phyloP scores from a whole-genome alignment of 495 filamentous ascomycete genomes.

The Neurospora sp. region DNA sequence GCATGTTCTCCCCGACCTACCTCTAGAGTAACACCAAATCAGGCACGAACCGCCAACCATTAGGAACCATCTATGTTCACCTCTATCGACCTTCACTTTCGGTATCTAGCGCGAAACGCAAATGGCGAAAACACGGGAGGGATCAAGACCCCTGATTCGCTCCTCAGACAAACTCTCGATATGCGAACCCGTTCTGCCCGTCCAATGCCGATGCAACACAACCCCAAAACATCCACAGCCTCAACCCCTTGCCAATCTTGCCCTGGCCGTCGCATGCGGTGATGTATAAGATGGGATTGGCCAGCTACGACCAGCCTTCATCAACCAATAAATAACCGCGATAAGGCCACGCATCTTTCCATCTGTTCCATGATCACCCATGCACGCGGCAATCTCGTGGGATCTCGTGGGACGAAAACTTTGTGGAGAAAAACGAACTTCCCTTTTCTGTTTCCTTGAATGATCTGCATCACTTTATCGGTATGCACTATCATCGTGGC shows the following conservation, averaged over 20 bases:
- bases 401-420: neutral
- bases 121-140: neutral
- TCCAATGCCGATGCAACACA: slow-evolving; percentile 5
- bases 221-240: neutral
- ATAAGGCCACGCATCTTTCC: slow-evolving; percentile 9
- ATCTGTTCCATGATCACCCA: neutral
- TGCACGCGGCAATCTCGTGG: neutral
- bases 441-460: neutral
- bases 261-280: neutral
- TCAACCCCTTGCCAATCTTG: neutral
- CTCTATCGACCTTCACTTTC: neutral
- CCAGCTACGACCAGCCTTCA: neutral
- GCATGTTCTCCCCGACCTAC: neutral
- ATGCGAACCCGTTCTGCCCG: neutral
- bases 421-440: neutral
- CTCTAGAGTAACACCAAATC: neutral
- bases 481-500: neutral
- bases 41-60: neutral
- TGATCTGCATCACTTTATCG: neutral
- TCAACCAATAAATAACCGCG: neutral
- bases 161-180: neutral
- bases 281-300: neutral
- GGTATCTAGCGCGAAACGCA: neutral
- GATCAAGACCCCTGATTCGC: neutral
- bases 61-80: neutral